Percentiles rank a stretch among this genome's conserved stretches.
Evolutionary conservation across 495 filamentous ascomycete genomes (phyloP).

Genomic region (Diplogelasinospora grovesii): DNA sequence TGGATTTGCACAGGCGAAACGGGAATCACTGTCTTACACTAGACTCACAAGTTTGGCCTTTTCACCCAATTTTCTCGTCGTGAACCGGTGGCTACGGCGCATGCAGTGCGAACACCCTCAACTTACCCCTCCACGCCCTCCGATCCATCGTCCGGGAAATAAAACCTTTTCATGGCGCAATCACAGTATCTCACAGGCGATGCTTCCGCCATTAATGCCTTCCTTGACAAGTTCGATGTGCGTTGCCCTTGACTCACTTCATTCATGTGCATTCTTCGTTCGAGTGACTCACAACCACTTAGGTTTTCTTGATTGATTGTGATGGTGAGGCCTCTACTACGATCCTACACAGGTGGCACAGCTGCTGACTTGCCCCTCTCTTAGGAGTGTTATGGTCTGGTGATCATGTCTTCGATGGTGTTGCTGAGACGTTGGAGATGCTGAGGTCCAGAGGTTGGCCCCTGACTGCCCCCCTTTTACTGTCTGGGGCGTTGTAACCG

Average conservation of each 20-base stretch:
- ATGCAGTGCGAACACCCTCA: too few relatives aligned
- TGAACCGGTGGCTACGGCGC: too few relatives aligned
- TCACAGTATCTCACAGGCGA: conserved; percentile 80
- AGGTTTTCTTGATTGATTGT: conserved; percentile 95
- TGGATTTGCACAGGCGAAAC: too few relatives aligned
- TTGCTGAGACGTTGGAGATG: conserved; percentile 74
- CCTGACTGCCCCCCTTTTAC: not conserved
- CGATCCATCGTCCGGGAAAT: too few relatives aligned
- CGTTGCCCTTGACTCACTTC: conserved; percentile 29
- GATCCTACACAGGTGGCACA: not conserved
- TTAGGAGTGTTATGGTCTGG: conserved; percentile 95
- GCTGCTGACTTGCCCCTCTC: conserved; percentile 12
- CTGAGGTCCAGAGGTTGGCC: conserved; percentile 67
- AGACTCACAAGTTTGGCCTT: too few relatives aligned
- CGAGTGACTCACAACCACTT: conserved; percentile 6
- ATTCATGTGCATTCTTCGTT: too few relatives aligned
- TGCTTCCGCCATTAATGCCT: conserved; percentile 63
- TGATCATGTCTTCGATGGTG: conserved; percentile 76
- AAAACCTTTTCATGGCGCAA: conserved; percentile 22
- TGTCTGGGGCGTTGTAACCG: conserved; percentile 9
- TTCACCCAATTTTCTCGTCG: too few relatives aligned
- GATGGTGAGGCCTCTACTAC: conserved; percentile 59
- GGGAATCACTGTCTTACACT: too few relatives aligned
- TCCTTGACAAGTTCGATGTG: conserved; percentile 88
- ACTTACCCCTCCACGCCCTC: too few relatives aligned